Conservation (phyloP, 2,329 filamentous ascomycete genomes). For the Clarireedia hainanense region DNA sequence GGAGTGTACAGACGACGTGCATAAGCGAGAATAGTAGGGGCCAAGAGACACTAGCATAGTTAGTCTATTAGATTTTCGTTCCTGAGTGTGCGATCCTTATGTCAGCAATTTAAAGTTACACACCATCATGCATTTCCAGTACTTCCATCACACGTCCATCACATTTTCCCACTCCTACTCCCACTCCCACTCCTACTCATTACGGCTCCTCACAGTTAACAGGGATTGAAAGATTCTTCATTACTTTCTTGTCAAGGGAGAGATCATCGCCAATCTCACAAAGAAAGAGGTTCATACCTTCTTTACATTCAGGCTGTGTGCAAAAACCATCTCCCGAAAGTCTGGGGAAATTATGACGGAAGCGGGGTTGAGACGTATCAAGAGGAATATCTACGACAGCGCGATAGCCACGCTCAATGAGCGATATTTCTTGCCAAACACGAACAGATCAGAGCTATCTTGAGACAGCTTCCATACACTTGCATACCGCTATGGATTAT, state of each 20-base stretch:
- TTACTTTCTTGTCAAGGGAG: not conserved
- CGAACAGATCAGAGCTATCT: not conserved
- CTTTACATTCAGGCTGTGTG: slow-evolving; percentile 1
- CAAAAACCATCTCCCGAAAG: not conserved
- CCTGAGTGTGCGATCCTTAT: not conserved
- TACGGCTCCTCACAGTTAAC: too few species aligned
- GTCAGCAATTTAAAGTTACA: not conserved
- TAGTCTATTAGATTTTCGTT: not conserved
- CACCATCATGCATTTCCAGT: not conserved
- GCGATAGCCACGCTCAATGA: not conserved
- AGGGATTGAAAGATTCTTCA: too few species aligned
- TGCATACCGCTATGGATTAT: not conserved
- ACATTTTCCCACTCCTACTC: too few species aligned
- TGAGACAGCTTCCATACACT: not conserved
- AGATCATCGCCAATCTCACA: slow-evolving; percentile 1
- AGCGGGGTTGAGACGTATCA: not conserved
- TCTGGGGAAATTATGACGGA: slow-evolving; percentile 8
- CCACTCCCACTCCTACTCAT: too few species aligned
- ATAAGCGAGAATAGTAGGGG: slow-evolving; percentile 5
- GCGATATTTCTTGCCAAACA: too few species aligned
- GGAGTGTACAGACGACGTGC: slow-evolving; percentile 6
- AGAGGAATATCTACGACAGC: not conserved
- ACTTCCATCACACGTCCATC: not conserved
- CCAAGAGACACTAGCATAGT: not conserved
- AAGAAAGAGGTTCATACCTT: not conserved